These are phyloP conservation scores for Euclidium syriacum DNA, from an alignment of 345 rosid species.

Conservation along the genomic window DNA sequence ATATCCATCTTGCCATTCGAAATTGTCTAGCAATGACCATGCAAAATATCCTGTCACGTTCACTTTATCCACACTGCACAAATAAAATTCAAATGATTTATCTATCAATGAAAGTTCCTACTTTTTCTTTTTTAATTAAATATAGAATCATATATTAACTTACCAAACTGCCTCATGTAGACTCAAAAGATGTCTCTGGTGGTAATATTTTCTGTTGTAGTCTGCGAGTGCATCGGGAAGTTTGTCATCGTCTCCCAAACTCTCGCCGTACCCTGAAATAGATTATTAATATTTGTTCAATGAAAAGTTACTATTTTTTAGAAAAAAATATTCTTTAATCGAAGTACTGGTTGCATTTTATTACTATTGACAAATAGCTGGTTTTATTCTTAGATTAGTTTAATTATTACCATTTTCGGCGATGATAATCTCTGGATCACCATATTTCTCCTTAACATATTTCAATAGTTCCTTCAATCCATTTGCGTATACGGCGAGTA, in stretches of 20 bases:
- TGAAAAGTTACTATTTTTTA: not conserved
- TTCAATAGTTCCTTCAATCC: conserved; percentile 7
- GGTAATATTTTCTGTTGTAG: conserved; percentile 12
- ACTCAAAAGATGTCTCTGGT: conserved; percentile 6
- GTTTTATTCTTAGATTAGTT: not conserved
- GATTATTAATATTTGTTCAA: not conserved
- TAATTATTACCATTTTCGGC: conserved; percentile 1
- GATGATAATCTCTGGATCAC: conserved; percentile 7
- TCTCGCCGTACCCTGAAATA: conserved; percentile 7
- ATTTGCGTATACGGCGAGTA: conserved; percentile 14
- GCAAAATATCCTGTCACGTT: conserved; percentile 49
- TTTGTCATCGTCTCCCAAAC: not conserved
- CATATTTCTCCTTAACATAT: conserved; percentile 7
- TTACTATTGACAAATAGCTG: not conserved
- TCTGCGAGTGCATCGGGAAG: conserved; percentile 3
- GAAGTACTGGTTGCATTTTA: not conserved
- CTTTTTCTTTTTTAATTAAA: no score
- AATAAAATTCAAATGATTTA: not conserved
- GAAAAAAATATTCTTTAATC: no score
- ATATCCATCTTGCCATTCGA: conserved; percentile 44
- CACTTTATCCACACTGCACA: conserved; percentile 25
- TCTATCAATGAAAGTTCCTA: not conserved
- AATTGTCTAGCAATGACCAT: conserved; percentile 45
- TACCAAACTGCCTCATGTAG: conserved; percentile 11
- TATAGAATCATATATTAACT: not conserved